Evolutionary conservation across 1,284 basidiomycete species (phyloP).

Genomic region (Puccinia polysora): DNA sequence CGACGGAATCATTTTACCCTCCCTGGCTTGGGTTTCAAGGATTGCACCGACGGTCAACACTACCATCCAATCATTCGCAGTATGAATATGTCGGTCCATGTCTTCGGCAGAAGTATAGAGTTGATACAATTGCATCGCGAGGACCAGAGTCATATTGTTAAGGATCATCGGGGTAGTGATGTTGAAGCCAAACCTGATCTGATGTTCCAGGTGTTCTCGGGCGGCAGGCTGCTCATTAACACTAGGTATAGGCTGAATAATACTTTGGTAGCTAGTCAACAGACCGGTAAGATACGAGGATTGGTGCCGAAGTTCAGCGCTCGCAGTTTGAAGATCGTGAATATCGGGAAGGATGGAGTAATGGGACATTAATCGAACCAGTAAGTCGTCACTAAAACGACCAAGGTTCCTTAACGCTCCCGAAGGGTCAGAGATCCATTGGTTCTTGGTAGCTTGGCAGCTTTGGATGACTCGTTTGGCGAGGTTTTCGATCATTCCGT

Average conservation of each 20-base stretch:
- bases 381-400: conserved; percentile 20
- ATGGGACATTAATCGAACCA: conserved; percentile 30
- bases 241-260: conserved; percentile 12
- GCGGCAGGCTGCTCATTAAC: neutral
- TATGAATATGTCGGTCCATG: neutral
- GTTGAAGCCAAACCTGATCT: conserved; percentile 31
- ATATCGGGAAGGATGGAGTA: conserved; percentile 37
- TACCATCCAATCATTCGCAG: conserved; percentile 34
- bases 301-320: conserved; percentile 32
- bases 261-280: conserved; percentile 30
- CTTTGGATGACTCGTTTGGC: conserved; percentile 30
- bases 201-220: conserved; percentile 16
- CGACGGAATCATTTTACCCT: conserved; percentile 12
- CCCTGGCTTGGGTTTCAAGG: conserved; percentile 28
- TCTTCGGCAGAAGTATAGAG: neutral
- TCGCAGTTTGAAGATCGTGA: conserved; percentile 17
- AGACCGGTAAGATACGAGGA: conserved; percentile 36
- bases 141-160: conserved; percentile 30
- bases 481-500: conserved; percentile 34
- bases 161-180: conserved; percentile 42
- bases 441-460: conserved; percentile 17
- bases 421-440: conserved; percentile 15
- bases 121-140: conserved; percentile 31
- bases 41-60: conserved; percentile 35
- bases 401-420: conserved; percentile 13